Evolutionary conservation across 208 protist species (phyloP).

Genomic region (Tetramitus jugosus): DNA sequence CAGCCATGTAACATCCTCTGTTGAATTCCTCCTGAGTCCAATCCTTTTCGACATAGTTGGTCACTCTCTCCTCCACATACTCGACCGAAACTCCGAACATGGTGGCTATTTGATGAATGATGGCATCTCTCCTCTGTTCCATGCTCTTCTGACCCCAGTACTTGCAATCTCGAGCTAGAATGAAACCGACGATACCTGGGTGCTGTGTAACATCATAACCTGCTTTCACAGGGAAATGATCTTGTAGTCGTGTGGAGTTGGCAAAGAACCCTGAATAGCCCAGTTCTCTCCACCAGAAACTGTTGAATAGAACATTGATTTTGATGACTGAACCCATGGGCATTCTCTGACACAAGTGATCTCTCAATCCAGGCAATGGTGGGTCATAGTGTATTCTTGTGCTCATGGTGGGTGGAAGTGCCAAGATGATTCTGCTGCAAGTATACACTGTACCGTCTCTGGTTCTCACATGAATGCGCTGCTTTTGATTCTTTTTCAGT

Average conservation of each 20-base stretch:
- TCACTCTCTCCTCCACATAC: background rate
- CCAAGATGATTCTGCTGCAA: background rate
- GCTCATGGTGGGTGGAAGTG: background rate
- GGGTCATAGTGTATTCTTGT: constrained; percentile 11
- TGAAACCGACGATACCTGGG: constrained; percentile 7
- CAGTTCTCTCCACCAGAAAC: background rate
- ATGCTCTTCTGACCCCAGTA: background rate
- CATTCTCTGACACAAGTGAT: background rate
- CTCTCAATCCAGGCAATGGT: background rate
- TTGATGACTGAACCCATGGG: constrained; percentile 13
- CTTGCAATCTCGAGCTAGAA: background rate
- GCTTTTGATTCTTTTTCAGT: no score
- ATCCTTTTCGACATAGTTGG: constrained; percentile 23
- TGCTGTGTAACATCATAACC: no score
- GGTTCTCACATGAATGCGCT: no score
- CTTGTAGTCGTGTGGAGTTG: background rate
- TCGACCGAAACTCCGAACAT: background rate
- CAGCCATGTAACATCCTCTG: constrained; percentile 17
- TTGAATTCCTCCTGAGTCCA: background rate
- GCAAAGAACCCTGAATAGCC: background rate
- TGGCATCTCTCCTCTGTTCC: background rate
- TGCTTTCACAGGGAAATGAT: background rate
- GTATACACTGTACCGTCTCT: background rate
- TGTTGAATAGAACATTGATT: background rate
- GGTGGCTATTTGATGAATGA: background rate